A percentile compares a stretch with the other conserved stretches of the same genome.
phyloP scores from a whole-genome alignment of 2,329 filamentous ascomycete species.

The Fusarium praegraminearum region DNA sequence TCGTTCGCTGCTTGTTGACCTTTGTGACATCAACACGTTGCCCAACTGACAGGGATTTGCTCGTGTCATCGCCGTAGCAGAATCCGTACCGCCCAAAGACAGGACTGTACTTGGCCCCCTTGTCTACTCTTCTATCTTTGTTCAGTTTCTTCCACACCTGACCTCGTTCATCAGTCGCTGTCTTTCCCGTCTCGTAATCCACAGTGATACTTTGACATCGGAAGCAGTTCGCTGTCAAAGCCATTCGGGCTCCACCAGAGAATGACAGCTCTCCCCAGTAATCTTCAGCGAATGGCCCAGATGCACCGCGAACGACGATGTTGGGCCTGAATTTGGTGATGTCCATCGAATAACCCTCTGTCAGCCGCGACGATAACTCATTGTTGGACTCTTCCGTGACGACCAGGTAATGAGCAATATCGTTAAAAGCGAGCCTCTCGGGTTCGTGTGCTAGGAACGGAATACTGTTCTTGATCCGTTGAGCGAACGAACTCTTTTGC shows the following conservation, averaged over 20 bases:
- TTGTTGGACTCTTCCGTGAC: constrained; percentile 45
- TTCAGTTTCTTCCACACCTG: constrained; percentile 45
- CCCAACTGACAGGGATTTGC: constrained; percentile 14
- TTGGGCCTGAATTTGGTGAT: constrained; percentile 46
- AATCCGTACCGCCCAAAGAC: constrained; percentile 45
- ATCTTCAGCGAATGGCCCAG: constrained; percentile 35
- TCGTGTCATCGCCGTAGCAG: constrained; percentile 33
- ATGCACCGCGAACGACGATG: constrained; percentile 40
- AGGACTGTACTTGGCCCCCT: constrained; percentile 42
- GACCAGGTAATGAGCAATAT: constrained; percentile 42
- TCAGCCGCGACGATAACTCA: constrained; percentile 31
- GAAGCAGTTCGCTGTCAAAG: constrained; percentile 41
- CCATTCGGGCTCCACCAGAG: constrained; percentile 32
- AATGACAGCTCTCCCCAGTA: constrained; percentile 42
- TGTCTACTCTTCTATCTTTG: constrained; percentile 43
- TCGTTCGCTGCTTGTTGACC: constrained; percentile 33
- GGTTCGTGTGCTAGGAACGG: constrained; percentile 22
- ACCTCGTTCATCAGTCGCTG: constrained; percentile 36
- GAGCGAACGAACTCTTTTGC: constrained; percentile 8
- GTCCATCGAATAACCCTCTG: constrained; percentile 32
- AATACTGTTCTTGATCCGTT: constrained; percentile 2
- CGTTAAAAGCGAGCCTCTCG: constrained; percentile 35
- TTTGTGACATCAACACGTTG: constrained; percentile 29
- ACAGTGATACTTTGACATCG: constrained; percentile 46
- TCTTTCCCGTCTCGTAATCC: constrained; percentile 40